phyloP scores from a whole-genome alignment of 2,329 filamentous ascomycete species.

The Trichoderma sp. region DNA sequence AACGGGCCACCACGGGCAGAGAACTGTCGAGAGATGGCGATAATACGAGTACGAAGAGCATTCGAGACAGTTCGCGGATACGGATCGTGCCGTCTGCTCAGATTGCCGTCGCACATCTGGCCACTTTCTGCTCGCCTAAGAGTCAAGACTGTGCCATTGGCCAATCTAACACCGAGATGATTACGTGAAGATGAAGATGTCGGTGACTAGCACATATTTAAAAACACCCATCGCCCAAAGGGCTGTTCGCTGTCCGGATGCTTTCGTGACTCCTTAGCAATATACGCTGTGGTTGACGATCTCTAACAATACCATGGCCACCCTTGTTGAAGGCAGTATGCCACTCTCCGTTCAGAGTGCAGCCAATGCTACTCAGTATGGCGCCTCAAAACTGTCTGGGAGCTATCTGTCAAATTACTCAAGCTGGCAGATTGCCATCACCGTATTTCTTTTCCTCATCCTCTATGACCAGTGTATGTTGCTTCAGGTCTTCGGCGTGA shows the following conservation, averaged over 20 bases:
- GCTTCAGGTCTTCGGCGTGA: too few relatives aligned
- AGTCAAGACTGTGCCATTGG: background rate
- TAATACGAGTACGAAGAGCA: slow-evolving; percentile 6
- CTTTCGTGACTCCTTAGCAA: background rate
- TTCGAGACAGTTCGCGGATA: background rate
- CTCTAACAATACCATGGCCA: slow-evolving; percentile 1
- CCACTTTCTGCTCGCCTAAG: background rate
- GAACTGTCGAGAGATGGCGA: background rate
- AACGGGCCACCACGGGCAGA: background rate
- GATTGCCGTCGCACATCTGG: background rate
- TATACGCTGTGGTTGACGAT: background rate
- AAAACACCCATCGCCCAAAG: background rate
- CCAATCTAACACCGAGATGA: background rate
- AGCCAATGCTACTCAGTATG: background rate
- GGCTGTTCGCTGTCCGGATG: background rate
- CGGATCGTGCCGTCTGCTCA: background rate
- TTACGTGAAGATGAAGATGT: background rate
- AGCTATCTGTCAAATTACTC: background rate
- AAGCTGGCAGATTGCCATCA: slow-evolving; percentile 1
- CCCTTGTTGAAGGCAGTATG: slow-evolving; percentile 1
- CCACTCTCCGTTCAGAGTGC: background rate
- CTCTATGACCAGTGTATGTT: slow-evolving; percentile 7
- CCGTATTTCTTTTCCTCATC: background rate
- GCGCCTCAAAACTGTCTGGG: background rate
- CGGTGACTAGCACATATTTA: background rate